Evolutionary conservation across 73 alveolate species (phyloP).

Genomic region (Symbiodinium pilosum): DNA sequence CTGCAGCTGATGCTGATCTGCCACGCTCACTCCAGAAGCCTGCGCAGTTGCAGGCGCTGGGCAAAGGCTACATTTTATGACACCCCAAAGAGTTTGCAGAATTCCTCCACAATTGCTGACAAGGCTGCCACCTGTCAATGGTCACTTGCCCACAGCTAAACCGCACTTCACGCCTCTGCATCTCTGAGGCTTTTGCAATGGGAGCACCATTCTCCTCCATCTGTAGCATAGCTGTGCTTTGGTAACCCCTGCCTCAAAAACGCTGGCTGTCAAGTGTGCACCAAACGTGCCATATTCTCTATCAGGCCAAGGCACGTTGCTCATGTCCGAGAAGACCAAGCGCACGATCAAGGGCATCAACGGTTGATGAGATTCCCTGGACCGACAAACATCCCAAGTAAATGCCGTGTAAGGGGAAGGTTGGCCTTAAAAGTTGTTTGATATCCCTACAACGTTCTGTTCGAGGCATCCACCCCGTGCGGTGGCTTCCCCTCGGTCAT

Average conservation of each 20-base stretch:
- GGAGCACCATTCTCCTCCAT: neutral
- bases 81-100: neutral
- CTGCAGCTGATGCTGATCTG: slow-evolving; percentile 43
- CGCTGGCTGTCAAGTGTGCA: no score
- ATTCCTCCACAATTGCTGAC: slow-evolving; percentile 71
- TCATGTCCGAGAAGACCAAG: slow-evolving; percentile 71
- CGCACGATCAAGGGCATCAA: slow-evolving; percentile 90
- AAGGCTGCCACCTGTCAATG: slow-evolving; percentile 41
- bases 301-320: slow-evolving; percentile 22
- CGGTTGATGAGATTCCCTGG: slow-evolving; percentile 67
- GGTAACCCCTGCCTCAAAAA: neutral
- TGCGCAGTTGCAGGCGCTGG: neutral
- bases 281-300: neutral
- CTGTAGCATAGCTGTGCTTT: neutral
- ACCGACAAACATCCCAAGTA: no score
- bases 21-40: slow-evolving; percentile 43
- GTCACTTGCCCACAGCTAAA: neutral
- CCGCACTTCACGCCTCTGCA: neutral
- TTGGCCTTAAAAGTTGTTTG: no score
- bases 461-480: no score
- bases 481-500: no score
- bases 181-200: neutral
- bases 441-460: no score
- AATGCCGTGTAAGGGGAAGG: no score
- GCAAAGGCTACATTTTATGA: neutral